These are phyloP conservation scores for Colletotrichum sp. DNA, from an alignment of 2,329 filamentous ascomycete genomes.

Conservation along the genomic window DNA sequence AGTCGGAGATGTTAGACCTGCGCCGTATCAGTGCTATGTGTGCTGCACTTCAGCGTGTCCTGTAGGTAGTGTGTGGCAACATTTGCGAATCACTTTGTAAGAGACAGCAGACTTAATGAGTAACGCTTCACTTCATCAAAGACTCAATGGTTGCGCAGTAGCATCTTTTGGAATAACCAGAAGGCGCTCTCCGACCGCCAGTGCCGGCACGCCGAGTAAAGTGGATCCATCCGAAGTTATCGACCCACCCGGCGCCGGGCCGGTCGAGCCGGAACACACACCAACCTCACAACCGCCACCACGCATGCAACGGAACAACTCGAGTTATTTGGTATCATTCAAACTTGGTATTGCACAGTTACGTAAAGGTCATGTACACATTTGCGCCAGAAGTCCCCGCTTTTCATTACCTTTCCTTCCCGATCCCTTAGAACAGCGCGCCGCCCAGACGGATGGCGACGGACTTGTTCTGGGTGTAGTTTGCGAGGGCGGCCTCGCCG, in stretches of 20 bases:
- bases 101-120: no score
- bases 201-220: neutral
- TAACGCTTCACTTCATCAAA: no score
- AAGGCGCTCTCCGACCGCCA: neutral
- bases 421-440: slow-evolving; percentile 39
- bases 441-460: slow-evolving; percentile 61
- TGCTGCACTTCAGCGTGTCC: no score
- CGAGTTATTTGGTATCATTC: slow-evolving; percentile 14
- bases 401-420: slow-evolving; percentile 9
- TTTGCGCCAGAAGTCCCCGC: slow-evolving; percentile 11
- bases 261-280: neutral
- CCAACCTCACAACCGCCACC: neutral
- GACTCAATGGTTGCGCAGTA: no score
- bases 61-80: no score
- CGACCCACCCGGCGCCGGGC: neutral
- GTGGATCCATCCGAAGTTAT: neutral
- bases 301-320: neutral
- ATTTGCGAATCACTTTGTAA: no score
- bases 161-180: no score
- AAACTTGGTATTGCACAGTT: slow-evolving; percentile 14
- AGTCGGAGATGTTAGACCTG: no score
- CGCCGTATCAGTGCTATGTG: no score
- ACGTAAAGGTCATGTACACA: slow-evolving; percentile 21
- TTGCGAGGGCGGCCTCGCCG: slow-evolving; percentile 68
- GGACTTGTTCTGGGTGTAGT: slow-evolving; percentile 74